phyloP scores from a whole-genome alignment of 768 basidiomycete genomes.

The Pleurotus tuber-regium region DNA sequence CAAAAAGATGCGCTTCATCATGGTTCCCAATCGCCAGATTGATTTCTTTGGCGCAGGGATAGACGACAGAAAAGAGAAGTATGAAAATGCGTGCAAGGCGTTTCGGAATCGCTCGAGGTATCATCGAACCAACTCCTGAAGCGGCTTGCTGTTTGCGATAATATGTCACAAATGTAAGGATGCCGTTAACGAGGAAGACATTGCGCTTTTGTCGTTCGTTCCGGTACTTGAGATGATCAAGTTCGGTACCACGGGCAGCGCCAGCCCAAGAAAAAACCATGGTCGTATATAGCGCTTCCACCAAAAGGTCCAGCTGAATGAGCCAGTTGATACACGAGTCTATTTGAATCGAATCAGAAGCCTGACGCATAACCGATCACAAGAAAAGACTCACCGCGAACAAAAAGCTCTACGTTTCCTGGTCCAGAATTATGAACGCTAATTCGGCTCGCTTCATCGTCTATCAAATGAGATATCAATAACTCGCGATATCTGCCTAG shows the following conservation, averaged over 20 bases:
- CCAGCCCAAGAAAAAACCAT: conserved; percentile 17
- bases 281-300: conserved; percentile 12
- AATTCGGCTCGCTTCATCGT: background rate
- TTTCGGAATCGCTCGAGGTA: background rate
- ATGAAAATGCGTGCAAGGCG: conserved; percentile 2
- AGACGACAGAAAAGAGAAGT: conserved; percentile 4
- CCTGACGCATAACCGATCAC: too few relatives aligned
- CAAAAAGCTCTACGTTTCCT: background rate
- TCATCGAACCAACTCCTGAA: conserved; percentile 2
- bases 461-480: background rate
- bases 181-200: conserved; percentile 18
- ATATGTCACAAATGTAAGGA: conserved; percentile 8
- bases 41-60: conserved; percentile 6
- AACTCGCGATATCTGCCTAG: background rate
- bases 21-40: background rate
- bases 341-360: too few relatives aligned
- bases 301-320: conserved; percentile 8
- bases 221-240: conserved; percentile 13
- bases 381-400: background rate
- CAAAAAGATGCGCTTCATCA: background rate
- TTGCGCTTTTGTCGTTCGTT: conserved; percentile 2
- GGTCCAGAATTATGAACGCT: background rate
- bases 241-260: conserved; percentile 16
- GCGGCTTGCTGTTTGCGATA: conserved; percentile 16
- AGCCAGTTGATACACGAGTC: too few relatives aligned